A percentile compares a stretch with the other conserved stretches of the same genome.
Evolutionary conservation across 768 basidiomycete species (phyloP).

Genomic region (Sarcomyxa edulis): DNA sequence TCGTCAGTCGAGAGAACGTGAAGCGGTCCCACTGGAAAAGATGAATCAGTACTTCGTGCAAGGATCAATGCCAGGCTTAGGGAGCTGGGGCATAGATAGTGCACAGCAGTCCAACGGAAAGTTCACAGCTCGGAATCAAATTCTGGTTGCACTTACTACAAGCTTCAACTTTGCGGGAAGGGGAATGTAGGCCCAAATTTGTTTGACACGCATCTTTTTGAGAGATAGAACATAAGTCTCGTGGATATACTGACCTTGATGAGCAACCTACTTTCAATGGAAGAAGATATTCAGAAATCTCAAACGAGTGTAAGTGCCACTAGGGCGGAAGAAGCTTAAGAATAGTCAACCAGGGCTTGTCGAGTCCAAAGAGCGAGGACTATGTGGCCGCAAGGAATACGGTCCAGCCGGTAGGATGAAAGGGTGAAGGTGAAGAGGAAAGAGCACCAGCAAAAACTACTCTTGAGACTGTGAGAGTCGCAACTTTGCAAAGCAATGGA

Average conservation of each 20-base stretch:
- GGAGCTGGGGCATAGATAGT: not conserved
- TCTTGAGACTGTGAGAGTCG: slow-evolving; percentile 3
- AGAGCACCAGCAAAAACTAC: slow-evolving; percentile 8
- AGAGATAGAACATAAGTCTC: slow-evolving; percentile 1
- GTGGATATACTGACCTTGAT: slow-evolving; percentile 1
- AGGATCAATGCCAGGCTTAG: not conserved
- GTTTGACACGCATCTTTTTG: slow-evolving; percentile 18
- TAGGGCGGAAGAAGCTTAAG: slow-evolving; percentile 31
- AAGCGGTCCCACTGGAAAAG: slow-evolving; percentile 58
- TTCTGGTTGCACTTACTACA: slow-evolving; percentile 33
- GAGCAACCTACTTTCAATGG: slow-evolving; percentile 4
- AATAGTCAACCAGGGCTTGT: slow-evolving; percentile 3
- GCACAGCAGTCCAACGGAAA: not conserved
- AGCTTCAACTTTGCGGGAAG: slow-evolving; percentile 34
- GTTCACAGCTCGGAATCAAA: not conserved
- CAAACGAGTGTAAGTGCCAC: slow-evolving; percentile 31
- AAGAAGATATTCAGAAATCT: slow-evolving; percentile 17
- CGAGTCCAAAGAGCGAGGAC: not conserved
- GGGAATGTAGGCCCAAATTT: slow-evolving; percentile 30
- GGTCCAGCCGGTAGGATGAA: slow-evolving; percentile 14
- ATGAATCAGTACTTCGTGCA: slow-evolving; percentile 5
- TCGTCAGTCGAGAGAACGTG: slow-evolving; percentile 61
- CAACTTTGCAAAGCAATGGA: no score
- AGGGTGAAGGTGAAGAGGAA: slow-evolving; percentile 13
- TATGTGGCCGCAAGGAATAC: slow-evolving; percentile 15